Percentiles rank a stretch among this genome's conserved stretches.
phyloP scores from a whole-genome alignment of 495 filamentous ascomycete species.

The Jackrogersella minutella region DNA sequence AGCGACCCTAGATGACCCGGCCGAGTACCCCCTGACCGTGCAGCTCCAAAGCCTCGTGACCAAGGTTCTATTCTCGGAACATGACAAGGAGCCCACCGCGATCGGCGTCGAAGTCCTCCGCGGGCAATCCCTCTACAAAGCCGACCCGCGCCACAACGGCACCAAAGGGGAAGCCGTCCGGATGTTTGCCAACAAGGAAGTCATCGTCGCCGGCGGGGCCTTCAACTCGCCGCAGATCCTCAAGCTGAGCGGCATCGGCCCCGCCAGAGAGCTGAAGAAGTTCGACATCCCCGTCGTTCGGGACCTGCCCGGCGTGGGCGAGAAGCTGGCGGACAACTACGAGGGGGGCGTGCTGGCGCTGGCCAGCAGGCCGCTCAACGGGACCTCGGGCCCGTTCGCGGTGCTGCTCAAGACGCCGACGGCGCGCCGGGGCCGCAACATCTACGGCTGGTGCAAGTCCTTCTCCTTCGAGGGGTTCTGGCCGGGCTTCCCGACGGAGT shows the following conservation, averaged over 20 bases:
- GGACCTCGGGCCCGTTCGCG: slow-evolving; percentile 45
- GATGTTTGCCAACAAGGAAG: slow-evolving; percentile 56
- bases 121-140: slow-evolving; percentile 52
- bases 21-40: slow-evolving; percentile 55
- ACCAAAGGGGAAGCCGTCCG: slow-evolving; percentile 41
- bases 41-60: slow-evolving; percentile 58
- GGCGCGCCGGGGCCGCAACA: slow-evolving; percentile 55
- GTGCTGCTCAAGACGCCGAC: slow-evolving; percentile 53
- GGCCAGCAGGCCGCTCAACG: slow-evolving; percentile 44
- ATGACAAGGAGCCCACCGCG: slow-evolving; percentile 45
- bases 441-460: slow-evolving; percentile 56
- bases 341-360: slow-evolving; percentile 50
- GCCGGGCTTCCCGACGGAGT: slow-evolving; percentile 55
- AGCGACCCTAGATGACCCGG: slow-evolving; percentile 54
- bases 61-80: slow-evolving; percentile 51
- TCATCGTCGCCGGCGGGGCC: slow-evolving; percentile 63
- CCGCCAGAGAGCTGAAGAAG: slow-evolving; percentile 49
- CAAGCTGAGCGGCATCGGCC: slow-evolving; percentile 58
- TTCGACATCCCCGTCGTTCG: slow-evolving; percentile 58
- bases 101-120: slow-evolving; percentile 57
- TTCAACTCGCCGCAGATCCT: slow-evolving; percentile 67
- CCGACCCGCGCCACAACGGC: slow-evolving; percentile 52
- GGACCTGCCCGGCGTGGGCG: slow-evolving; percentile 65
- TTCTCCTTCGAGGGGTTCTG: slow-evolving; percentile 60
- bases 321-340: slow-evolving; percentile 67